phyloP scores from a whole-genome alignment of 768 basidiomycete species.

The Rossbeevera mucosa region DNA sequence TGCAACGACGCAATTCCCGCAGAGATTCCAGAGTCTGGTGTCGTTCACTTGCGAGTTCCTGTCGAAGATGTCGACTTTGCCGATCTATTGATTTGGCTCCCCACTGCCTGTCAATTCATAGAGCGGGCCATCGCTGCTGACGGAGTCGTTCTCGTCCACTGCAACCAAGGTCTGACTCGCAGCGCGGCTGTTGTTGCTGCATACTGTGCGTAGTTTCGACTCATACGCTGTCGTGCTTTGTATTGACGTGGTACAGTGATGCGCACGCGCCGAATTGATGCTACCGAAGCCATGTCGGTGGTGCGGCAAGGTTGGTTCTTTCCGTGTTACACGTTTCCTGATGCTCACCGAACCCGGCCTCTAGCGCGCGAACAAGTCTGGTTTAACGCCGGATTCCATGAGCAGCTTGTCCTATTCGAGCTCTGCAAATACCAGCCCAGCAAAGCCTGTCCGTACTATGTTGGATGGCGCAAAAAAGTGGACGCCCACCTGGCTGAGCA shows the following conservation, averaged over 20 bases:
- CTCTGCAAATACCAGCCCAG: slow-evolving; percentile 65
- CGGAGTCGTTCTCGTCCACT: slow-evolving; percentile 63
- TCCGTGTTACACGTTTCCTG: slow-evolving; percentile 1
- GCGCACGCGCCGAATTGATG: slow-evolving; percentile 53
- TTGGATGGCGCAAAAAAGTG: slow-evolving; percentile 57
- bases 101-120: slow-evolving; percentile 63
- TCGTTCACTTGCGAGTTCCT: slow-evolving; percentile 64
- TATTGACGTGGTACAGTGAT: slow-evolving; percentile 47
- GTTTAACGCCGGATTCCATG: slow-evolving; percentile 75
- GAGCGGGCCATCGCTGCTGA: slow-evolving; percentile 54
- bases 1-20: slow-evolving; percentile 69
- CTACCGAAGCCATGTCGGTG: slow-evolving; percentile 54
- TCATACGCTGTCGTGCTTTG: not conserved
- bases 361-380: slow-evolving; percentile 73
- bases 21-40: slow-evolving; percentile 64
- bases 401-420: slow-evolving; percentile 73
- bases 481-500: slow-evolving; percentile 41
- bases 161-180: slow-evolving; percentile 61
- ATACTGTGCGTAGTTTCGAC: slow-evolving; percentile 50
- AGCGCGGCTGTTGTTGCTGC: slow-evolving; percentile 71
- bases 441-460: slow-evolving; percentile 58
- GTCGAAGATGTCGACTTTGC: slow-evolving; percentile 68
- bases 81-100: slow-evolving; percentile 63
- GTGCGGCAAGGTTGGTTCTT: slow-evolving; percentile 52
- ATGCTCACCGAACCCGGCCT: slow-evolving; percentile 1